Percentiles rank a stretch among this genome's conserved stretches.
Conservation (phyloP, 352 stramenopile genomes). For the Phytopythium oedochilum region DNA sequence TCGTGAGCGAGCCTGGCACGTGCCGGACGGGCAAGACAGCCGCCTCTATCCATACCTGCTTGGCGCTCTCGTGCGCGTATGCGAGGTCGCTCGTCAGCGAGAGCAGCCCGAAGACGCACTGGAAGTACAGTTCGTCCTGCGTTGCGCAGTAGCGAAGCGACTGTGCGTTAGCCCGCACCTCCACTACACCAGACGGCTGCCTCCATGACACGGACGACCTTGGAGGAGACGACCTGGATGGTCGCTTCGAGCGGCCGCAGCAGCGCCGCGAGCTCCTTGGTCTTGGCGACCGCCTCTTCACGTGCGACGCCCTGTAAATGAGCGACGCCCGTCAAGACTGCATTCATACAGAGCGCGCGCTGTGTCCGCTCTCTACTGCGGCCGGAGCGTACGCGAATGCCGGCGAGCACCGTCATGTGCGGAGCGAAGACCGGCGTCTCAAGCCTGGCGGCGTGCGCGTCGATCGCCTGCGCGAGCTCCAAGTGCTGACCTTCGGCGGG, state of each 20-base stretch:
- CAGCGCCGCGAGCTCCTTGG: conserved; percentile 27
- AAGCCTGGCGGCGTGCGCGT: conserved; percentile 30
- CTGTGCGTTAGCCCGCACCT: neutral
- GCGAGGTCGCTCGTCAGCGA: conserved; percentile 30
- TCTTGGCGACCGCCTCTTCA: conserved; percentile 22
- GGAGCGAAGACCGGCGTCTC: conserved; percentile 38
- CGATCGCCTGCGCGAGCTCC: conserved; percentile 26
- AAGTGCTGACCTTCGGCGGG: conserved; percentile 13
- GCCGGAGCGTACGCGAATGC: conserved; percentile 26
- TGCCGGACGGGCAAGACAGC: neutral
- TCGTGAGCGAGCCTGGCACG: neutral
- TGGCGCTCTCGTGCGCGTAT: conserved; percentile 24
- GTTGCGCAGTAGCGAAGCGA: neutral
- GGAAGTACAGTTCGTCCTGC: conserved; percentile 54
- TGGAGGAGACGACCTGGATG: conserved; percentile 41
- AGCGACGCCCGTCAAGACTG: neutral
- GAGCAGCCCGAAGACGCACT: conserved; percentile 62
- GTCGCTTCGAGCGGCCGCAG: conserved; percentile 23
- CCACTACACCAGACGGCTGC: too few species aligned
- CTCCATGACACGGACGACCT: too few species aligned
- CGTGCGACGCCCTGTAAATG: neutral
- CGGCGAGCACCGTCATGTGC: conserved; percentile 60
- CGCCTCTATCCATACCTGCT: conserved; percentile 30
- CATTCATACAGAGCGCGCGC: neutral
- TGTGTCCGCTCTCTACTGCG: neutral